Evolutionary conservation across 768 basidiomycete genomes (phyloP).

Genomic region (Kwoniella mangroviensis): DNA sequence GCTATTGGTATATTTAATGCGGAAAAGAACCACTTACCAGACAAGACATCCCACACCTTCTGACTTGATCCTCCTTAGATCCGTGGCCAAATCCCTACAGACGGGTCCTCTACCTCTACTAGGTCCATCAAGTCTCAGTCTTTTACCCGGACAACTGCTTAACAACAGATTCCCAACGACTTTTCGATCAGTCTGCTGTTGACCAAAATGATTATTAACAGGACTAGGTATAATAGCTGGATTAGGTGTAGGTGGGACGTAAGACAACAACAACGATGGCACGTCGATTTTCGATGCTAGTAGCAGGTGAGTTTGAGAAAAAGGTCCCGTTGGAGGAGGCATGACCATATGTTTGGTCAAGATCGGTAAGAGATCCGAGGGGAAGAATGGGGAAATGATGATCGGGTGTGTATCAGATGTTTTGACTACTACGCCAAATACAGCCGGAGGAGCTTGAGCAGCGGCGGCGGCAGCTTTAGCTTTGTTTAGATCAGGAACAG

Average conservation of each 20-base stretch:
- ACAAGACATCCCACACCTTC: constrained; percentile 78
- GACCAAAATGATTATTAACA: neutral
- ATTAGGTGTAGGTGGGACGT: constrained; percentile 17
- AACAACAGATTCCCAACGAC: constrained; percentile 77
- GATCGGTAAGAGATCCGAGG: constrained; percentile 65
- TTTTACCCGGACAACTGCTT: constrained; percentile 94
- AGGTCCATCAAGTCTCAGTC: constrained; percentile 70
- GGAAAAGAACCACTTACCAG: constrained; percentile 64
- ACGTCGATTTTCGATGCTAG: constrained; percentile 41
- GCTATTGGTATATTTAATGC: constrained; percentile 6
- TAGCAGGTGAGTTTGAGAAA: constrained; percentile 19
- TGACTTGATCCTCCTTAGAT: constrained; percentile 73
- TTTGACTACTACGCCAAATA: constrained; percentile 60
- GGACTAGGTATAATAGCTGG: constrained; percentile 2
- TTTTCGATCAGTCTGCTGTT: neutral
- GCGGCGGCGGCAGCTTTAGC: constrained; percentile 1
- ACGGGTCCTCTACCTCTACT: constrained; percentile 79
- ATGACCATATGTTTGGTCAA: constrained; percentile 54
- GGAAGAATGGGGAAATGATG: constrained; percentile 73
- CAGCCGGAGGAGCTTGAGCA: constrained; percentile 20
- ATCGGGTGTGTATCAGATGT: constrained; percentile 83
- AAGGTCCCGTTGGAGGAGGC: constrained; percentile 23
- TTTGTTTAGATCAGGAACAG: constrained; percentile 26
- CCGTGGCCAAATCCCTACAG: constrained; percentile 77
- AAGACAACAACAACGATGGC: constrained; percentile 36